Conservation (phyloP, 306 rosid species). For the Potentilla sterilis region DNA sequence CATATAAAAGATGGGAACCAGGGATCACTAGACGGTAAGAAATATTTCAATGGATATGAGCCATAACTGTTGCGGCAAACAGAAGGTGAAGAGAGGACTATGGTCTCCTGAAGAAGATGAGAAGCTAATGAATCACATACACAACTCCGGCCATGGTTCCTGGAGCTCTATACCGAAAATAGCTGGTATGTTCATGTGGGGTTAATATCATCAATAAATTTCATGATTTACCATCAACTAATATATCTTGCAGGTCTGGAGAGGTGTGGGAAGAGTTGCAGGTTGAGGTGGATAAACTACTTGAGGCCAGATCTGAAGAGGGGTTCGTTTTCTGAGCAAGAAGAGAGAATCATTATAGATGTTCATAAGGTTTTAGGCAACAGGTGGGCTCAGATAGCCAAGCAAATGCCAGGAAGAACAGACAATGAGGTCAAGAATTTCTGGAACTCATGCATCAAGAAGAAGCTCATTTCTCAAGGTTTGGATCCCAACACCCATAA, state of each 20-base stretch:
- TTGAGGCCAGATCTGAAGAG: conserved; percentile 81
- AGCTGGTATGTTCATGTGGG: conserved; percentile 43
- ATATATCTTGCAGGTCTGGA: conserved; percentile 49
- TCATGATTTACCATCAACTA: neutral
- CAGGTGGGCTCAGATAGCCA: conserved; percentile 97
- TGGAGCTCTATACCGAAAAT: conserved; percentile 82
- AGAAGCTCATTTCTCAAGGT: conserved; percentile 78
- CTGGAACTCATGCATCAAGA: conserved; percentile 88
- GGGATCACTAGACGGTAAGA: neutral
- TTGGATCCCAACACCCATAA: conserved; percentile 88
- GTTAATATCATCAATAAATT: neutral
- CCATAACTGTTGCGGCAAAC: conserved; percentile 78
- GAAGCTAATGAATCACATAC: conserved; percentile 53
- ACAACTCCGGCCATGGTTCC: conserved; percentile 56
- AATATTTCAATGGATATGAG: conserved; percentile 34
- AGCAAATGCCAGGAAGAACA: conserved; percentile 86
- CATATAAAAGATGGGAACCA: conserved; percentile 2
- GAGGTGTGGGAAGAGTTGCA: conserved; percentile 91
- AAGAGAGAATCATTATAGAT: conserved; percentile 70
- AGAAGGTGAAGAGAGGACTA: conserved; percentile 78
- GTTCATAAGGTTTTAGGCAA: conserved; percentile 84
- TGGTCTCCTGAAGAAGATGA: conserved; percentile 99
- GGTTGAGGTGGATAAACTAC: conserved; percentile 85
- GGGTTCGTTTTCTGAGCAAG: conserved; percentile 71
- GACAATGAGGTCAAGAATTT: conserved; percentile 92